Percentiles rank a stretch among this genome's conserved stretches.
Evolutionary conservation across 768 basidiomycete genomes (phyloP).

Genomic region (Nevesoporus exiguus): DNA sequence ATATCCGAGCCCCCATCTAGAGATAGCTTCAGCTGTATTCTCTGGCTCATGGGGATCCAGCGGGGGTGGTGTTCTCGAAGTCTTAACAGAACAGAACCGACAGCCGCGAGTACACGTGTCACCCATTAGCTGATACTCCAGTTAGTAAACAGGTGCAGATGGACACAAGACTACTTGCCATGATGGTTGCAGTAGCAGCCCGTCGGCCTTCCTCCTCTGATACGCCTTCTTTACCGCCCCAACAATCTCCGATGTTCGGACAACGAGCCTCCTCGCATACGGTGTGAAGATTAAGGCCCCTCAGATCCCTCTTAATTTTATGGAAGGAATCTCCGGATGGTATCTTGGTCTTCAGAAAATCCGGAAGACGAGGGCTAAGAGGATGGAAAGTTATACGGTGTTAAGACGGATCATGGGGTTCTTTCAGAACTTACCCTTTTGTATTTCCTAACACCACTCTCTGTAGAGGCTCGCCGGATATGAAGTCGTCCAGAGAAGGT

Average conservation of each 20-base stretch:
- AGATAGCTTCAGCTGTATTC: slow-evolving; percentile 96
- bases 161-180: slow-evolving; percentile 52
- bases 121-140: slow-evolving; percentile 78
- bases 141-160: slow-evolving; percentile 6
- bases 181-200: slow-evolving; percentile 95
- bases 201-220: slow-evolving; percentile 71
- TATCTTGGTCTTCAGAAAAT: slow-evolving; percentile 86
- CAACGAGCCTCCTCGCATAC: slow-evolving; percentile 99
- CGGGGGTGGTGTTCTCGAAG: slow-evolving; percentile 81
- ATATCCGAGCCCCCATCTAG: slow-evolving; percentile 96
- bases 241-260: slow-evolving; percentile 99
- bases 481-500: slow-evolving; percentile 78
- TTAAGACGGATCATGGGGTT: slow-evolving; percentile 2
- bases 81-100: slow-evolving; percentile 96
- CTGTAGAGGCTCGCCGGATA: slow-evolving; percentile 53
- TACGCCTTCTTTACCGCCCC: slow-evolving; percentile 78
- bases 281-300: slow-evolving; percentile 88
- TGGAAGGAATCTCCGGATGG: slow-evolving; percentile 86
- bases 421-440: slow-evolving; percentile 48
- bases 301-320: slow-evolving; percentile 91
- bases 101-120: slow-evolving; percentile 98
- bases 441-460: slow-evolving; percentile 71
- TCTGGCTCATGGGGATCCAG: slow-evolving; percentile 96
- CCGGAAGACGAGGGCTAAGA: slow-evolving; percentile 77
- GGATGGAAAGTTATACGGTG: not conserved